phyloP scores from a whole-genome alignment of 1,284 basidiomycete species.

The Rhodotorula sp. region DNA sequence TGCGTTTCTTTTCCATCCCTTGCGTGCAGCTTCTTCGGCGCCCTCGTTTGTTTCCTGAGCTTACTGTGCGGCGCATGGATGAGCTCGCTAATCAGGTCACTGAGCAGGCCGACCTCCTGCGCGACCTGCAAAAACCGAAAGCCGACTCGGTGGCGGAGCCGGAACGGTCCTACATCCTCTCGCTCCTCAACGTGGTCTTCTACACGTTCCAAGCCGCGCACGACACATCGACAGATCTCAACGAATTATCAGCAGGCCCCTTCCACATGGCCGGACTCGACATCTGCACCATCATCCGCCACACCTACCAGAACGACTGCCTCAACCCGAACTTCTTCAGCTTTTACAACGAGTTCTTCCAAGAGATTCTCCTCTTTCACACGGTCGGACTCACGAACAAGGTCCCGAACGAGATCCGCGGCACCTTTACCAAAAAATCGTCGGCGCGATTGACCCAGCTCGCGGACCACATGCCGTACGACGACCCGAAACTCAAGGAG shows the following conservation, averaged over 20 bases:
- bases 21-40: too few species aligned
- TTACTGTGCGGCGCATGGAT: neutral
- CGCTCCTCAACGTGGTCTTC: neutral
- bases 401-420: neutral
- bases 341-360: constrained; percentile 1
- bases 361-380: neutral
- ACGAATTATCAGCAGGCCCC: neutral
- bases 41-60: too few species aligned
- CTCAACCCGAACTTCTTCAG: neutral
- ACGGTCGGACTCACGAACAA: neutral
- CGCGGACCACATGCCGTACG: neutral
- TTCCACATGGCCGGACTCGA: neutral
- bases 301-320: neutral
- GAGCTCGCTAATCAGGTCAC: neutral
- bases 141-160: neutral
- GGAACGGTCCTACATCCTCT: neutral
- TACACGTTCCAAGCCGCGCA: neutral
- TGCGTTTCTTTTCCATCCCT: too few species aligned
- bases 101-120: neutral
- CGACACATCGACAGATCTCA: neutral
- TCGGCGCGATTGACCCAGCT: neutral
- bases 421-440: neutral
- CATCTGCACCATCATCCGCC: neutral
- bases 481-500: neutral
- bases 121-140: constrained; percentile 1